These are phyloP conservation scores for Cystobasidium pallidum DNA, from an alignment of 1,284 basidiomycete genomes.

Conservation along the genomic window DNA sequence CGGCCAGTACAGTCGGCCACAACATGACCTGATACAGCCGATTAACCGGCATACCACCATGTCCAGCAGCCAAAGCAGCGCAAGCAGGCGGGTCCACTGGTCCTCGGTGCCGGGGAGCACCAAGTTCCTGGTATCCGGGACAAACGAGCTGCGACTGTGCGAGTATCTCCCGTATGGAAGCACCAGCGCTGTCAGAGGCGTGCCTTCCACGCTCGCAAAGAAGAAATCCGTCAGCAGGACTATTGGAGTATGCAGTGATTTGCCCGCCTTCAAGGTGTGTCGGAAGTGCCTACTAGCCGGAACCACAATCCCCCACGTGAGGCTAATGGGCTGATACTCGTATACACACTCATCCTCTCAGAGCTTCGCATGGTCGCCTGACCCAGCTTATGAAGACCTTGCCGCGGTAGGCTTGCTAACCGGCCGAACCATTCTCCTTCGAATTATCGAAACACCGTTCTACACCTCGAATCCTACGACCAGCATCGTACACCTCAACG, in stretches of 20 bases:
- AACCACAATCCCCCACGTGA: too few species aligned
- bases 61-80: slow-evolving; percentile 8
- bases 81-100: slow-evolving; percentile 29
- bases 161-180: slow-evolving; percentile 30
- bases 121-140: slow-evolving; percentile 48
- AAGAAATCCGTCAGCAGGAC: slow-evolving; percentile 42
- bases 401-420: slow-evolving; percentile 48
- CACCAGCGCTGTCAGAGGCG: neutral
- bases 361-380: slow-evolving; percentile 50
- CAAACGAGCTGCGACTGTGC: slow-evolving; percentile 48
- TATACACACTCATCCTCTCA: slow-evolving; percentile 21
- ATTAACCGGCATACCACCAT: slow-evolving; percentile 3
- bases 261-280: slow-evolving; percentile 44
- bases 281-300: neutral
- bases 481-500: slow-evolving; percentile 23
- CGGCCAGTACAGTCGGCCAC: neutral
- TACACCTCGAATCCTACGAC: slow-evolving; percentile 35
- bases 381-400: slow-evolving; percentile 42
- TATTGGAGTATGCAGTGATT: slow-evolving; percentile 47
- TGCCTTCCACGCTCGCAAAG: neutral
- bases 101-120: neutral
- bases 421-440: slow-evolving; percentile 48
- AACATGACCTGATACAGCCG: slow-evolving; percentile 13
- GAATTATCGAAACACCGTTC: slow-evolving; percentile 40
- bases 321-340: neutral